Base-by-base conservation (phyloP, 345 rosid species). In the Citrus cavaleriei region DNA sequence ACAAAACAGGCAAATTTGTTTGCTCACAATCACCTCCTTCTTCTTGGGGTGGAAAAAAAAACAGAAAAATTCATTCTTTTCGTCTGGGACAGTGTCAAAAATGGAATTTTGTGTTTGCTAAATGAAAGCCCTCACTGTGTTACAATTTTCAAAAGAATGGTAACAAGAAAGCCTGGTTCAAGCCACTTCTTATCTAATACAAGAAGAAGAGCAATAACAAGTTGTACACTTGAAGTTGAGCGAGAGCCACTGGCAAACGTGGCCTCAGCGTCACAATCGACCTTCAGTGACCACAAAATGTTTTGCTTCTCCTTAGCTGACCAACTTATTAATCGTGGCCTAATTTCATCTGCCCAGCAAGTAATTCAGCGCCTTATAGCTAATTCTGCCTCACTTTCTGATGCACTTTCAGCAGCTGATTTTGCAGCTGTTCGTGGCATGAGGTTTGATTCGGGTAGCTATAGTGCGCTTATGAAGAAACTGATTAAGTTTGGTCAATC, bases 221-320 rank as follows among this genome's bases (percentile, higher is more conserved):
- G 85, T 37, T 85, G 84, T 42, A 79, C 85, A 58, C 78, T 80
- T 68, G 76, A 84, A 0, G 70, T 75, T 46, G 51, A 46, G 51
- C 51, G 51, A 19, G 86, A 89, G 72, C 85, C 81, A 5, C 57
- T 79, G 2, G 22, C 63, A 62, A 57, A 73, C 37, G 22, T 73
- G 42, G 42, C 71, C 37, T 24, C 64, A n/a, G 4, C 3, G 73
- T 78, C 61, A 6, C 59, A 84, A 28, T 49, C 81, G 18, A 38
- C 28, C 82, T 63, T 80, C 30, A 59, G 32, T 49, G 86, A 84
- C 83, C 91, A 85, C 57, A 72, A 75, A 49, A 65, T 87, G 49
- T 79, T 84, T 75, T 84, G 85, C 81, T 54, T 89, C 75, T 88
- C 91, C 19, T 82, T 91, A 76, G 68, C 82, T 0, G 87, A 84